Conservation (phyloP, 345 rosid species). For the Barbarea vulgaris region DNA sequence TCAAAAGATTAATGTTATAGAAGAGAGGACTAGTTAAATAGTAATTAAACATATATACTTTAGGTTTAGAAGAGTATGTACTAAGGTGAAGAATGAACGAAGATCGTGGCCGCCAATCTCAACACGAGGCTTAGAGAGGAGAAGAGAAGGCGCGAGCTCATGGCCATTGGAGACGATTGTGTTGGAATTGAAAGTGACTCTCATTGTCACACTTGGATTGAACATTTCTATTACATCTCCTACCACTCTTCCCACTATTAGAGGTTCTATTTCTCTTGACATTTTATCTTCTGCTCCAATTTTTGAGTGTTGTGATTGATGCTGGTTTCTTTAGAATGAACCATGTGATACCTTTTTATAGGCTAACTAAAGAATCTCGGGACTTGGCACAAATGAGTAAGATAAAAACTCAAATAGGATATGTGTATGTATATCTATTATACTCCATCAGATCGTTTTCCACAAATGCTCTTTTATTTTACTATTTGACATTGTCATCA, state of each 20-base stretch:
- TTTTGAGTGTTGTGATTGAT: conserved; percentile 19
- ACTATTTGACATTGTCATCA: conserved; percentile 24
- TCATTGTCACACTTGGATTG: conserved; percentile 63
- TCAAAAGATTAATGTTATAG: conserved; percentile 7
- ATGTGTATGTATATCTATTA: not conserved
- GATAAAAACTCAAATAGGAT: not conserved
- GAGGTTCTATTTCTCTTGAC: conserved; percentile 63
- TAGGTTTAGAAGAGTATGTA: conserved; percentile 30
- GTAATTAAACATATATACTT: not conserved
- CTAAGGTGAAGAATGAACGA: conserved; percentile 75
- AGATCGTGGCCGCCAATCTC: conserved; percentile 79
- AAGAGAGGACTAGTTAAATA: not conserved
- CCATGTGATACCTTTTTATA: conserved; percentile 29
- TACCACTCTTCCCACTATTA: conserved; percentile 61
- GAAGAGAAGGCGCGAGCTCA: conserved; percentile 64
- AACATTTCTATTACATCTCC: conserved; percentile 83
- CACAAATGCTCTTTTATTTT: not conserved
- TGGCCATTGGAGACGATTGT: conserved; percentile 72
- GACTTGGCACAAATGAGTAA: not conserved
- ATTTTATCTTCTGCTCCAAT: conserved; percentile 22
- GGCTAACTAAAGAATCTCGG: conserved; percentile 20
- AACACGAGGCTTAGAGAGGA: conserved; percentile 60
- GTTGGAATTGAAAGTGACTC: conserved; percentile 59
- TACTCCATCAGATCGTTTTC: not conserved
- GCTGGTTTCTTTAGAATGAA: conserved; percentile 17